phyloP scores from a whole-genome alignment of 139 green algal species.

The Choricystis sp. region DNA sequence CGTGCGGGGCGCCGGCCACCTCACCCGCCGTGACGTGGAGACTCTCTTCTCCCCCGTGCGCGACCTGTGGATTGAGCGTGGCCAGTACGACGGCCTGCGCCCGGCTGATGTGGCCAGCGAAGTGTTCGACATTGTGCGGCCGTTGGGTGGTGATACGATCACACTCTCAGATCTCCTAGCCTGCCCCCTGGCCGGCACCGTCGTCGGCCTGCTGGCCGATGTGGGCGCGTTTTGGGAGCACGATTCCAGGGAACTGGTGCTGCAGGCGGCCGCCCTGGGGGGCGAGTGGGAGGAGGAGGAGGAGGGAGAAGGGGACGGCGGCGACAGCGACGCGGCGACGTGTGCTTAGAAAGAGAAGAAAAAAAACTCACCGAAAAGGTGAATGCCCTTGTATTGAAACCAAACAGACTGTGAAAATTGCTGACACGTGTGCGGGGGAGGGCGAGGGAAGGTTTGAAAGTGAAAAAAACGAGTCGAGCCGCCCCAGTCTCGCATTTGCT shows the following conservation, averaged over 20 bases:
- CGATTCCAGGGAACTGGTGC: constrained; percentile 35
- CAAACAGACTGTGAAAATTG: too few relatives aligned
- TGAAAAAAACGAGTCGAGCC: too few relatives aligned
- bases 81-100: constrained; percentile 26
- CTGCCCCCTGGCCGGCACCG: constrained; percentile 15
- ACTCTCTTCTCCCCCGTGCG: constrained; percentile 30
- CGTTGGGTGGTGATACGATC: constrained; percentile 17
- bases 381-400: too few relatives aligned
- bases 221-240: constrained; percentile 45
- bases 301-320: not conserved
- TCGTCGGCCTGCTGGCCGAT: constrained; percentile 30
- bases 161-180: constrained; percentile 21
- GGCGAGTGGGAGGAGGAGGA: constrained; percentile 1
- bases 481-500: too few relatives aligned
- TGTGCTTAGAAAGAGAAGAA: too few relatives aligned
- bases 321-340: too few relatives aligned
- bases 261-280: constrained; percentile 13
- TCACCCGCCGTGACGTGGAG: constrained; percentile 28
- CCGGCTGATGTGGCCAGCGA: constrained; percentile 37
- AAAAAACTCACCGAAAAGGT: too few relatives aligned
- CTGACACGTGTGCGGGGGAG: too few relatives aligned
- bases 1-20: constrained; percentile 23
- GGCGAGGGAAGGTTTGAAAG: too few relatives aligned
- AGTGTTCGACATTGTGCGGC: constrained; percentile 31
- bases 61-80: constrained; percentile 26